phyloP scores from a whole-genome alignment of 2,329 filamentous ascomycete genomes.

The Colletotrichum paranaense region DNA sequence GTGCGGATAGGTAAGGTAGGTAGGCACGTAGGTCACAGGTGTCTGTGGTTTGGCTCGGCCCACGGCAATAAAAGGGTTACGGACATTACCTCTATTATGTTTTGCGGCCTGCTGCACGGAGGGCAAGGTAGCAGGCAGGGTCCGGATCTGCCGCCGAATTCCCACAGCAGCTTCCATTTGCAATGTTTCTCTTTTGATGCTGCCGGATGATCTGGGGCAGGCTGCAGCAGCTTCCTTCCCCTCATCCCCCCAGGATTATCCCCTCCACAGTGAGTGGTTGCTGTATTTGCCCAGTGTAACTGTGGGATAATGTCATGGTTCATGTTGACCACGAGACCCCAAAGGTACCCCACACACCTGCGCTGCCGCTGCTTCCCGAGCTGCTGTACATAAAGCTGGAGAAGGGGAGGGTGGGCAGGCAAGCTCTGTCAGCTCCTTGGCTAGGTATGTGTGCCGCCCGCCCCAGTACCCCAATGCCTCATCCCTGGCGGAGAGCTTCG shows the following conservation, averaged over 20 bases:
- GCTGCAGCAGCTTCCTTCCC: constrained; percentile 1
- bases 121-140: not conserved
- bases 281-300: constrained; percentile 5
- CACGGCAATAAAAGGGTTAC: not conserved
- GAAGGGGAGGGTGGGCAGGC: not conserved
- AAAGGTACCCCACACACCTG: constrained; percentile 7
- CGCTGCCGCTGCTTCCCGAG: constrained; percentile 11
- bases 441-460: constrained; percentile 30
- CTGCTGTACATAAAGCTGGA: constrained; percentile 9
- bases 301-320: constrained; percentile 1
- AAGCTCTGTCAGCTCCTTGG: constrained; percentile 30
- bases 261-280: not conserved
- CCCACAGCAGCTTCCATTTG: not conserved
- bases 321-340: constrained; percentile 28
- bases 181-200: not conserved
- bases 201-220: constrained; percentile 4
- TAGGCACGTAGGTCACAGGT: not conserved
- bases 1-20: no score
- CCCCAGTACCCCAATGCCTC: constrained; percentile 1
- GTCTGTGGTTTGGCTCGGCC: constrained; percentile 3
- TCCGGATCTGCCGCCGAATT: constrained; percentile 1
- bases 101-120: not conserved
- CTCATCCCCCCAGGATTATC: not conserved
- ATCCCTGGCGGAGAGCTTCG: constrained; percentile 20
- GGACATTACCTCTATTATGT: not conserved